Conservation (phyloP, 164 flowering plant genomes). For the Houttuynia cordata region DNA sequence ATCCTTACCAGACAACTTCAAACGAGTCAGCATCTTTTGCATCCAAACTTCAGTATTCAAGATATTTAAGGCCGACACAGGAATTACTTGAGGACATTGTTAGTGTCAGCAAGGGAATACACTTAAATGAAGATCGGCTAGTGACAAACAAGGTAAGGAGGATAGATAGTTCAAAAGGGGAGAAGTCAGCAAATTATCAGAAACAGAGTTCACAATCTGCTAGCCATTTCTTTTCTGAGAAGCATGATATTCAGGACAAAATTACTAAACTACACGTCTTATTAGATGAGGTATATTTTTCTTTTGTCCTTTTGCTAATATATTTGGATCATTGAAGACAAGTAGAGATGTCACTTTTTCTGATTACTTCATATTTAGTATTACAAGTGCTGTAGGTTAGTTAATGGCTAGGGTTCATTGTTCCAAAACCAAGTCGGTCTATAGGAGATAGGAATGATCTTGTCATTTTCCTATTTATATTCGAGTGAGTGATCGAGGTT, state of each 20-base stretch:
- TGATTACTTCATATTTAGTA: background rate
- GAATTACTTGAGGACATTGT: slow-evolving; percentile 57
- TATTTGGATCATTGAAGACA: background rate
- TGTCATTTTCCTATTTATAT: too few relatives aligned
- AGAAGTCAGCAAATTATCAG: slow-evolving; percentile 6
- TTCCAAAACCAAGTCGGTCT: too few relatives aligned
- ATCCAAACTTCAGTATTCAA: slow-evolving; percentile 28
- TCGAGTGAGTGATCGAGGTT: too few relatives aligned
- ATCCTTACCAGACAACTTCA: slow-evolving; percentile 21
- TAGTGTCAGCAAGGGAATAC: slow-evolving; percentile 27
- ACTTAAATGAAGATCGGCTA: slow-evolving; percentile 26
- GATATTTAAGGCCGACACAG: slow-evolving; percentile 50
- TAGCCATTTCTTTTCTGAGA: slow-evolving; percentile 24
- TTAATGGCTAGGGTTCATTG: too few relatives aligned
- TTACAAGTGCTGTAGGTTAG: background rate
- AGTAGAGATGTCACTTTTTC: background rate
- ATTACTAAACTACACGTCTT: slow-evolving; percentile 45
- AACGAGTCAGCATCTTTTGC: slow-evolving; percentile 24
- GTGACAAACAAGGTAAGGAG: slow-evolving; percentile 18
- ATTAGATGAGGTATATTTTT: slow-evolving; percentile 47
- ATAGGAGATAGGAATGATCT: too few relatives aligned
- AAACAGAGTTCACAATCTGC: slow-evolving; percentile 9
- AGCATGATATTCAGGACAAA: slow-evolving; percentile 35
- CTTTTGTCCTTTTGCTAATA: background rate
- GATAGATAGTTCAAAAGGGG: slow-evolving; percentile 30